These are phyloP conservation scores for Paxillus involutus DNA, from an alignment of 768 basidiomycete species.

Conservation along the genomic window DNA sequence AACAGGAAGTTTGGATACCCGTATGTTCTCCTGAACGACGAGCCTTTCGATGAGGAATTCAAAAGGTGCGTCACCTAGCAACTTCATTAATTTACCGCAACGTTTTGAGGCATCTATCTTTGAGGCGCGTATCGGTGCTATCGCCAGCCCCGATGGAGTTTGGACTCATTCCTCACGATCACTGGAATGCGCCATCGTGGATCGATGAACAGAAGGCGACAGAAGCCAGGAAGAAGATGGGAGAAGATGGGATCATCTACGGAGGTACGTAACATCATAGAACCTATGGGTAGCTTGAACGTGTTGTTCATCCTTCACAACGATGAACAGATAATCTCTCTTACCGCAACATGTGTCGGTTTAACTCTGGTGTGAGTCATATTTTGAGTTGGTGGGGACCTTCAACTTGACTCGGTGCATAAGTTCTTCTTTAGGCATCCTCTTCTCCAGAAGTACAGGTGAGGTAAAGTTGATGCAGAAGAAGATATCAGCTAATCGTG, in stretches of 20 bases:
- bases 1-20: slow-evolving; percentile 58
- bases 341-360: slow-evolving; percentile 78
- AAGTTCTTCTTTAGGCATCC: slow-evolving; percentile 52
- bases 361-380: slow-evolving; percentile 61
- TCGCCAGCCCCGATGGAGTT: slow-evolving; percentile 51
- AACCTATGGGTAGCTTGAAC: not conserved
- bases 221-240: slow-evolving; percentile 53
- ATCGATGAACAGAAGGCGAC: slow-evolving; percentile 67
- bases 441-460: slow-evolving; percentile 31
- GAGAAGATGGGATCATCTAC: slow-evolving; percentile 43
- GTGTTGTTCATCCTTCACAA: not conserved
- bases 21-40: slow-evolving; percentile 68
- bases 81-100: not conserved
- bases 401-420: not conserved
- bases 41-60: slow-evolving; percentile 54
- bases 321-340: slow-evolving; percentile 13
- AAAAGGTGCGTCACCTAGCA: slow-evolving; percentile 32
- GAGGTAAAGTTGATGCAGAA: not conserved
- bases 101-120: slow-evolving; percentile 16
- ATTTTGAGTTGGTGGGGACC: not conserved
- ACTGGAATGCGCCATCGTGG: slow-evolving; percentile 73
- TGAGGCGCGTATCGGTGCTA: slow-evolving; percentile 35
- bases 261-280: slow-evolving; percentile 37
- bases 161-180: slow-evolving; percentile 55
- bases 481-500: not conserved